Percentiles rank a stretch among this genome's conserved stretches.
phyloP scores from a whole-genome alignment of 805 yeast species.

The Teunomyces kruisii region DNA sequence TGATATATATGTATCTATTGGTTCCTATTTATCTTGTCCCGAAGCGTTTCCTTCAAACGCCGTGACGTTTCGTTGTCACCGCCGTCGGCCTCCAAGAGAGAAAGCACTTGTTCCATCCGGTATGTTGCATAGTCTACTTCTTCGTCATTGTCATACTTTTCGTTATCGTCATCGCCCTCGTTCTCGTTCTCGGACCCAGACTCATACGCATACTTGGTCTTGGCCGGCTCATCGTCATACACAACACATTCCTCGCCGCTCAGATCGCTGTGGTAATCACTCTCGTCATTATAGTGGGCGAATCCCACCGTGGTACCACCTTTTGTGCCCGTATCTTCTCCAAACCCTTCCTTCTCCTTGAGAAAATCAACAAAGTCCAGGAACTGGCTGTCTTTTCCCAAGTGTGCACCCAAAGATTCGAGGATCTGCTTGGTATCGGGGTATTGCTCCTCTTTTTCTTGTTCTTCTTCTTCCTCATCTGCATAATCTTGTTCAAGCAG shows the following conservation, averaged over 20 bases:
- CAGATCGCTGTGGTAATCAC: slow-evolving; percentile 11
- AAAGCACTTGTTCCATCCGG: slow-evolving; percentile 1
- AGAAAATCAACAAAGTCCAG: slow-evolving; percentile 11
- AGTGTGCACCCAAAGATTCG: neutral
- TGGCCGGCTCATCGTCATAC: neutral
- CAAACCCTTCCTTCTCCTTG: slow-evolving; percentile 3
- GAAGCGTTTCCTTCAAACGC: neutral
- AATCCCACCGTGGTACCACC: neutral
- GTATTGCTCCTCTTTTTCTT: too few relatives aligned
- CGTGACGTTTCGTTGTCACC: neutral
- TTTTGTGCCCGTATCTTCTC: neutral
- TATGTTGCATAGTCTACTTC: slow-evolving; percentile 1
- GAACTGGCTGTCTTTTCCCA: slow-evolving; percentile 5
- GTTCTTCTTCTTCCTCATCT: slow-evolving; percentile 2
- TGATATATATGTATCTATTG: too few relatives aligned
- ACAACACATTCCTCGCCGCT: slow-evolving; percentile 5
- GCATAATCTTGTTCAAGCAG: neutral
- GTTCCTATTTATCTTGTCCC: neutral
- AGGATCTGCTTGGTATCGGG: neutral
- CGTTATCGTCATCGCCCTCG: neutral
- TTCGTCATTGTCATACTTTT: neutral
- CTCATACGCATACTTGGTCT: neutral
- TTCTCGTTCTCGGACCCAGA: neutral
- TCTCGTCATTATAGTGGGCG: slow-evolving; percentile 13
- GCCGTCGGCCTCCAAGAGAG: neutral